A percentile compares a stretch with the other conserved stretches of the same genome.
These are phyloP conservation scores for Pseudocercospora vitis DNA, from an alignment of 2,329 filamentous ascomycete genomes.

Conservation along the genomic window DNA sequence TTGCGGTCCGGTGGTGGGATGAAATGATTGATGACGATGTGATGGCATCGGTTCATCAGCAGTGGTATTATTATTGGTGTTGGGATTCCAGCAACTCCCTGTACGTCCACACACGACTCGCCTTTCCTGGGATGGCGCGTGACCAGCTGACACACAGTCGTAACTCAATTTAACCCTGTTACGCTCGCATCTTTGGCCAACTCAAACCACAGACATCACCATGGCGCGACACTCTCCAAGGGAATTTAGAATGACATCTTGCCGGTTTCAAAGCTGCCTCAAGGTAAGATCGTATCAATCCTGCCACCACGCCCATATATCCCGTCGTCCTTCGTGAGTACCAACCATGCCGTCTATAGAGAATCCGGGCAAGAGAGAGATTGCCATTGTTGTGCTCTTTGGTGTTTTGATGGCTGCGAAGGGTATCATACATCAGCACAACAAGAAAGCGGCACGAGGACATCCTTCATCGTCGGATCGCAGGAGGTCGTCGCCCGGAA, in stretches of 20 bases:
- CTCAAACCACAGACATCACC: conserved; percentile 4
- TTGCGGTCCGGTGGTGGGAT: no score
- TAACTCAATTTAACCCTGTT: conserved; percentile 4
- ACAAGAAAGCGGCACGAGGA: not conserved
- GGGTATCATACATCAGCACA: conserved; percentile 10
- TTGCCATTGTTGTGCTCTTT: conserved; percentile 15
- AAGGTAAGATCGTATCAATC: conserved; percentile 6
- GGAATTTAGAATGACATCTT: not conserved
- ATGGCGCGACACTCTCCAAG: conserved; percentile 1
- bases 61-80: no score
- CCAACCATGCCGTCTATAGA: conserved; percentile 10
- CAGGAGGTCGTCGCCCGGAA: not conserved
- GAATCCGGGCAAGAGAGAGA: conserved; percentile 14
- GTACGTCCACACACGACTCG: no score
- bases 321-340: no score
- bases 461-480: no score
- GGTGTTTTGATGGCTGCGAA: conserved; percentile 13
- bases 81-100: no score
- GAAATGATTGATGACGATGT: no score
- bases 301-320: not conserved
- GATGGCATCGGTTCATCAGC: no score
- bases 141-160: conserved; percentile 6
- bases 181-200: not conserved
- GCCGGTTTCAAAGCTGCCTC: not conserved
- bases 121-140: not conserved